phyloP scores from a whole-genome alignment of 208 protist species.

The Vickermania spadyakhi region DNA sequence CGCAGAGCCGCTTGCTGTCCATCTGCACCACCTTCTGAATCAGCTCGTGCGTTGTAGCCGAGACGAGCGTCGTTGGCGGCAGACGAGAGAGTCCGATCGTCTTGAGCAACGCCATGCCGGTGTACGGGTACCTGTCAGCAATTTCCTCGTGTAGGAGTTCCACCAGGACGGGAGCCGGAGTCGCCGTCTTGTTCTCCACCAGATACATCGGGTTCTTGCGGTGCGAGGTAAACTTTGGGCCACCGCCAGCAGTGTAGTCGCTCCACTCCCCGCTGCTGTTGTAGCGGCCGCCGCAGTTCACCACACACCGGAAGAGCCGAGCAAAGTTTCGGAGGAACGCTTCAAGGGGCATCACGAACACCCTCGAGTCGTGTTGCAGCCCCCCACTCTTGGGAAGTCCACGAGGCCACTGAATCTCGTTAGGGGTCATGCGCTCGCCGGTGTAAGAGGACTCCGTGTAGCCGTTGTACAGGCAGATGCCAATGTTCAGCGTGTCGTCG shows the following conservation, averaged over 20 bases:
- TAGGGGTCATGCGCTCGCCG: conserved; percentile 26
- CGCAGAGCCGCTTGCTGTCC: conserved; percentile 67
- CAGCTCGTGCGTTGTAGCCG: conserved; percentile 56
- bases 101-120: conserved; percentile 67
- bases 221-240: conserved; percentile 77
- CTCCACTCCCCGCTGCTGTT: conserved; percentile 61
- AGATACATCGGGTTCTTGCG: conserved; percentile 81
- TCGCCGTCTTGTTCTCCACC: conserved; percentile 66
- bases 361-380: conserved; percentile 15
- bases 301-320: conserved; percentile 76
- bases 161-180: conserved; percentile 46
- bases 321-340: conserved; percentile 72
- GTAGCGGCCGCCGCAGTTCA: conserved; percentile 80
- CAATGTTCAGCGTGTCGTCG: conserved; percentile 36
- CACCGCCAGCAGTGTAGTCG: conserved; percentile 49
- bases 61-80: conserved; percentile 59
- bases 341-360: conserved; percentile 54
- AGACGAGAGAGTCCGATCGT: conserved; percentile 35
- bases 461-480: conserved; percentile 71
- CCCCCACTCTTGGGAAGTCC: not conserved
- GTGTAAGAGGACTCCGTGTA: conserved; percentile 49
- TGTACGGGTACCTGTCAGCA: conserved; percentile 71
- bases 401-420: conserved; percentile 31
- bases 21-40: conserved; percentile 79
- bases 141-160: conserved; percentile 52